These are phyloP conservation scores for Colletotrichum filicis DNA, from an alignment of 2,329 filamentous ascomycete genomes.

Conservation along the genomic window DNA sequence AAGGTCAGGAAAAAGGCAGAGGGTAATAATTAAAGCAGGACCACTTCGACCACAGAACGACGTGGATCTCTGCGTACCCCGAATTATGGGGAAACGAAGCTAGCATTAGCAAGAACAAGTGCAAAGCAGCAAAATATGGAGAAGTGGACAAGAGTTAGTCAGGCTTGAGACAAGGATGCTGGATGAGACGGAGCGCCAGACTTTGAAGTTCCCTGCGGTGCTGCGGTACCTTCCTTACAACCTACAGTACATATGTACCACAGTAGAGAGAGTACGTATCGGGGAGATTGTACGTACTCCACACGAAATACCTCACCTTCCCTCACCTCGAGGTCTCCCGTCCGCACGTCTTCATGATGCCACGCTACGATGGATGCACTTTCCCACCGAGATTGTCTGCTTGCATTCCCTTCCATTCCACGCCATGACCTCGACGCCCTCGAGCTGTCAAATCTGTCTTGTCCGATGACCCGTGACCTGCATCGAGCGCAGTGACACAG, in stretches of 20 bases:
- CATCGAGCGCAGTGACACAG: slow-evolving; percentile 7
- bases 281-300: neutral
- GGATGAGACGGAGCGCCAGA: slow-evolving; percentile 18
- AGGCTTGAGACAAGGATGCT: slow-evolving; percentile 24
- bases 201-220: neutral
- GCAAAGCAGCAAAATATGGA: slow-evolving; percentile 21
- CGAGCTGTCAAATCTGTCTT: slow-evolving; percentile 20
- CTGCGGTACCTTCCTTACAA: neutral
- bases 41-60: neutral
- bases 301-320: neutral
- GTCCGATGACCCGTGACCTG: slow-evolving; percentile 18
- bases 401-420: neutral
- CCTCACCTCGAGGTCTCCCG: neutral
- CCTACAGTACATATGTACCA: neutral
- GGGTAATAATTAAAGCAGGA: slow-evolving; percentile 27
- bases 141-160: slow-evolving; percentile 28
- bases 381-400: neutral
- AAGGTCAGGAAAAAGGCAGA: slow-evolving; percentile 4
- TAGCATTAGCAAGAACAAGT: neutral
- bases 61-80: slow-evolving; percentile 11
- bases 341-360: neutral
- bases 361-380: neutral
- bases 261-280: neutral
- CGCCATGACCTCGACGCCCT: slow-evolving; percentile 9
- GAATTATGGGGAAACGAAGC: slow-evolving; percentile 31